phyloP scores from a whole-genome alignment of 2,329 filamentous ascomycete species.

The Botryosphaeria dothidea region DNA sequence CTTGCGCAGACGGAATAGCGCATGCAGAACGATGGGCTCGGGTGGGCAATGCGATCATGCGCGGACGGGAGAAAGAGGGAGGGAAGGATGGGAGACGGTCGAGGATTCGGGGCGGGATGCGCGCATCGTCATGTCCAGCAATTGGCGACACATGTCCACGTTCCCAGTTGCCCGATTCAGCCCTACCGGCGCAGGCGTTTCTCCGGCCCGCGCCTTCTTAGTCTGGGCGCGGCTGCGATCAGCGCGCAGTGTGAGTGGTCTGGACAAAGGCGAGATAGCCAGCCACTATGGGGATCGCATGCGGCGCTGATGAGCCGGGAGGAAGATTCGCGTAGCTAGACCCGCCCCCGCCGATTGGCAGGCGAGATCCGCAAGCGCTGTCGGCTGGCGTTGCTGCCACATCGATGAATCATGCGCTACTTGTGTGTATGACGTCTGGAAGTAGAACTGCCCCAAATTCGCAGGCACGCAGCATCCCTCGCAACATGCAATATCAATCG shows the following conservation, averaged over 20 bases:
- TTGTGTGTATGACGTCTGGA: conserved; percentile 7
- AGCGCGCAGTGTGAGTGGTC: background rate
- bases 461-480: background rate
- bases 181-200: conserved; percentile 14
- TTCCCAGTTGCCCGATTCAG: conserved; percentile 11
- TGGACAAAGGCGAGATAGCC: background rate
- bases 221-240: background rate
- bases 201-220: background rate
- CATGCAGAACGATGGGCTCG: conserved; percentile 11
- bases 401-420: background rate
- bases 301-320: background rate
- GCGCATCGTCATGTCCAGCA: background rate
- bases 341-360: background rate
- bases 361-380: background rate
- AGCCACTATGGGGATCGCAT: too few relatives aligned
- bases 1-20: background rate
- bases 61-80: background rate
- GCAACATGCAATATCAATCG: background rate
- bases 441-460: background rate
- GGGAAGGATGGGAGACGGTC: background rate
- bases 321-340: background rate
- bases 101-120: background rate
- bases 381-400: background rate
- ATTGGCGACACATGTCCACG: conserved; percentile 13
- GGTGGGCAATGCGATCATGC: background rate